Evolutionary conservation across 495 filamentous ascomycete species (phyloP), one percentile per base, ranked within the genome.

Genomic region (Penicillium simplicissimum): DNA sequence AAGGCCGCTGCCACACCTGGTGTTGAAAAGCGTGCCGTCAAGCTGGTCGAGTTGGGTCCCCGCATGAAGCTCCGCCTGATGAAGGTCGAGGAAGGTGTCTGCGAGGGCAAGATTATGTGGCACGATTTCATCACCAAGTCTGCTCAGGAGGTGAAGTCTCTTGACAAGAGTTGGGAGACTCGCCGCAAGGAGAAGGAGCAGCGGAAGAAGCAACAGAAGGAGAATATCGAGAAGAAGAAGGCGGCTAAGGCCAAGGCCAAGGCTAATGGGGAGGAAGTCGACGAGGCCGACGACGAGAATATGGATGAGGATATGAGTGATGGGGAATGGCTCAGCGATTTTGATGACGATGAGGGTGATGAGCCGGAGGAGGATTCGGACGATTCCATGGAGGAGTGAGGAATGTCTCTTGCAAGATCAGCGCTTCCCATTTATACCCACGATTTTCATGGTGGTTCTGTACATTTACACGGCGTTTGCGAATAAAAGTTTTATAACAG

Each of bases 41-140:
- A 95, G 71, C 77, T 98, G 25, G 87, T 96, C 3, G 95, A 99
- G 73, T 78, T 98, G 9, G 95, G 95, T 0, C 95, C 95, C 3
- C 87, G 95, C 55, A 85, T 99, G 88, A 88, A 84, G 66, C 76
- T 99, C 35, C 85, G 94, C 43, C 83, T 99, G 84, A 88, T 89
- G 55, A 98, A 99, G 76, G 93, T 99, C 11, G 95, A 99, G 71
- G 96, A 98, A 63, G 96, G 93, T 15, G 73, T 98, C 13, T 97
- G 93, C 68, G 84, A 85, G 35, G 95, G 95, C 40, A 93, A 91
- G 76, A 84, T 97, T 36, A 90, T 99, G 89, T 98, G 96, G 95
- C 96, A 99, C 76, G 92, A 97, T 68, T 95, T 88, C 67, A 83
- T 97, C 57, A 82, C 84, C 66, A 99, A 98, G 81, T 87, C 88